These are phyloP conservation scores for Spongispora temasekensis DNA, from an alignment of 1,284 basidiomycete species.

Conservation along the genomic window DNA sequence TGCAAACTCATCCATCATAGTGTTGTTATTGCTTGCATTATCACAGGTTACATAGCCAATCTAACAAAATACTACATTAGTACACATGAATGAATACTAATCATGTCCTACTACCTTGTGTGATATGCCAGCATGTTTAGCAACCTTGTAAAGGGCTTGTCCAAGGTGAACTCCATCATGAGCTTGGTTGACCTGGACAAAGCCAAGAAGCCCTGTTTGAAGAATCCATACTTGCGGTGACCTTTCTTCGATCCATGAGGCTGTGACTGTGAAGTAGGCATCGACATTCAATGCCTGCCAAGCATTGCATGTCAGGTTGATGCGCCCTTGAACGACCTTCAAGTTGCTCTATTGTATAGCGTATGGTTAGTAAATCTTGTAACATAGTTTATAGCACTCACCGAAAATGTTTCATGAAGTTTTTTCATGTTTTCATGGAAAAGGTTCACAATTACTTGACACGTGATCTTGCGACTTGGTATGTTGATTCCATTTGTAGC, in stretches of 20 bases:
- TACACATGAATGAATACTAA: background rate
- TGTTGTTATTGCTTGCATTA: constrained; percentile 7
- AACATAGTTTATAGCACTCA: background rate
- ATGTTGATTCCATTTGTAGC: background rate
- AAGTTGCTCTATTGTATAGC: background rate
- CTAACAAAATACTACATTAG: background rate
- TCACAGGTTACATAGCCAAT: constrained; percentile 2
- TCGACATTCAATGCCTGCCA: constrained; percentile 7
- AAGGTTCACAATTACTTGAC: background rate
- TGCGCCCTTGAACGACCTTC: background rate
- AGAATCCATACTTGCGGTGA: background rate
- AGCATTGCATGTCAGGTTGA: constrained; percentile 9
- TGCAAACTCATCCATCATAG: constrained; percentile 6
- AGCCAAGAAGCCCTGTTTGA: background rate
- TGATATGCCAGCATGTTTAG: background rate
- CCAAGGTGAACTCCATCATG: background rate
- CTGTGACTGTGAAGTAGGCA: constrained; percentile 5
- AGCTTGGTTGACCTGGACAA: constrained; percentile 5
- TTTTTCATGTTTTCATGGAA: background rate
- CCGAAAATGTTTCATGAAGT: background rate
- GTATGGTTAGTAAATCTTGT: background rate
- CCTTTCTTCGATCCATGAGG: constrained; percentile 6
- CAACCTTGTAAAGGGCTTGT: constrained; percentile 11
- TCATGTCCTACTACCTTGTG: background rate
- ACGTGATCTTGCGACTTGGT: background rate